phyloP scores from a whole-genome alignment of 225 moss, liverwort and hornwort genomes.

The Takakia lepidozioides region DNA sequence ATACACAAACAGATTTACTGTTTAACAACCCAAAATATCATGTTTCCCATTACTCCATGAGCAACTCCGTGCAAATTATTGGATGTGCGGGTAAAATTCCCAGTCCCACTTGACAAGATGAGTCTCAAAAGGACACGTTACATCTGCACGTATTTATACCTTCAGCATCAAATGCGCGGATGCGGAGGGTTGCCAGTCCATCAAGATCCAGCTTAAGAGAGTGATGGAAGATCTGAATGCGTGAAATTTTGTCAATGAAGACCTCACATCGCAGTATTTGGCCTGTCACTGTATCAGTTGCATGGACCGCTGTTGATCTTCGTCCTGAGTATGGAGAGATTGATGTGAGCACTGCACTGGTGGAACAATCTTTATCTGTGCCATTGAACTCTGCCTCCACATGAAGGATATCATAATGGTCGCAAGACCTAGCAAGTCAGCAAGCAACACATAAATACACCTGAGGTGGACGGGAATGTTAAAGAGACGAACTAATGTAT shows the following conservation, averaged over 20 bases:
- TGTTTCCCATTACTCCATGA: too few relatives aligned
- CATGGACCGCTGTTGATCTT: conserved; percentile 87
- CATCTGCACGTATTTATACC: too few relatives aligned
- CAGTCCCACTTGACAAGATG: too few relatives aligned
- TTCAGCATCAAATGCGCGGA: conserved; percentile 95
- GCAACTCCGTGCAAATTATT: too few relatives aligned
- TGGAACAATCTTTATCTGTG: conserved; percentile 67
- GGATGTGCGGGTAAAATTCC: too few relatives aligned
- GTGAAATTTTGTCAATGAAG: conserved; percentile 82
- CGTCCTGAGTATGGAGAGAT: conserved; percentile 60
- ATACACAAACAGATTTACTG: too few relatives aligned
- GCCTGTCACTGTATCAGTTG: conserved; percentile 70
- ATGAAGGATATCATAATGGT: conserved; percentile 81
- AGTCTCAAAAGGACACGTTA: too few relatives aligned
- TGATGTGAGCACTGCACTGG: conserved; percentile 79
- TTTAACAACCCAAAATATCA: too few relatives aligned
- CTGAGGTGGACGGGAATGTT: too few relatives aligned
- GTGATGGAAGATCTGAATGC: conserved; percentile 96
- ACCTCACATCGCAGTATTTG: conserved; percentile 91
- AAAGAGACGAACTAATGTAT: too few relatives aligned
- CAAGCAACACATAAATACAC: too few relatives aligned
- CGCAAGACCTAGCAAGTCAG: conserved; percentile 60
- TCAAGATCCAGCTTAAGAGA: conserved; percentile 93
- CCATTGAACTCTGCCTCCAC: conserved; percentile 85
- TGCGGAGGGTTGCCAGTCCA: conserved; percentile 81